Evolutionary conservation across 2,329 filamentous ascomycete species (phyloP), one percentile per base, ranked within the genome.

Genomic region (Diplodia sapinea): DNA sequence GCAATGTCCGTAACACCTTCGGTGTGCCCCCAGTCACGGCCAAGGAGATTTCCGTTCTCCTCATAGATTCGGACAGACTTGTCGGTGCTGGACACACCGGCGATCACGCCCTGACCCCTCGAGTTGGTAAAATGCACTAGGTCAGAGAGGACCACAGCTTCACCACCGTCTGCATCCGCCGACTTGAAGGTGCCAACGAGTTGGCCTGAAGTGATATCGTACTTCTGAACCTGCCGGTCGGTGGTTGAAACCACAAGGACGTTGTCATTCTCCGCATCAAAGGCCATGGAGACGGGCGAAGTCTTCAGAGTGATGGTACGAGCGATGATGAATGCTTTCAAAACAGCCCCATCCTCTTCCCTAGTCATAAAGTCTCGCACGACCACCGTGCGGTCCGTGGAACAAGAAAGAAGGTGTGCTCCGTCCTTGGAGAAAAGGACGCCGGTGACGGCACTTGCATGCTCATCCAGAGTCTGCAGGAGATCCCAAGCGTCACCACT

Each of bases 21-120:
- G 0, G 94, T 97, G 73, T 99, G 95, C 1, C 95, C 95, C 87
- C 93, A 97, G 79, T 98, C 95, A 50, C 93, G 88, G 62, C 93
- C 91, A 33, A 98, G 81, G 68, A 99, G 89, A 1, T 83, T 81
- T 9, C 94, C 94, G 51, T 87, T 89, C 69, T 90, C 89, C 72
- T 97, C 92, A 74, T 99, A 99, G 17, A 99, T 82, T 43, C 95
- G 86, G 67, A 99, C 90, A 0, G 95, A 98, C 77, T 98, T 99
- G 78, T 99, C 95, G 0, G 92, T 97, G 72, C 94, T 94, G 9
- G 94, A 97, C 12, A 95, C 86, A n/a, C 93, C 94, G 20, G 95
- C 85, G 63, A 99, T 84, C 62, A 96, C 86, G 33, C 89, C 86
- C 82, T 88, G 76, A 11, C 84, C 83, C 79, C 85, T 79, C 70